Conservation (phyloP, 129 eudicot genomes). For the Flaveria linearis region DNA sequence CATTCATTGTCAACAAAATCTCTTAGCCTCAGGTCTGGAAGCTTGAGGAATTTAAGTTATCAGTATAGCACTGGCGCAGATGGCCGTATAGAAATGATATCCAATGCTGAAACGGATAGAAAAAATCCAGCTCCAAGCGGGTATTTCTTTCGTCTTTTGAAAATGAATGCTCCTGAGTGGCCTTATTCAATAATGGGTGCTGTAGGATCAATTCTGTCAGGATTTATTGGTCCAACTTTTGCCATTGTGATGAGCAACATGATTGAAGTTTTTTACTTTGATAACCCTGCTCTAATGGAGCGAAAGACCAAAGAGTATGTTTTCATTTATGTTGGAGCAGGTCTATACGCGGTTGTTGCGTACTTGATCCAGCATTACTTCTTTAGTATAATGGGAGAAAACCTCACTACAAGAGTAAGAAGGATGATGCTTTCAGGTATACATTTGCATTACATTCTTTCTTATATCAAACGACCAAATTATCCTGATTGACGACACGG, state of each 20-base stretch:
- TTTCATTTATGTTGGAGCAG: conserved; percentile 88
- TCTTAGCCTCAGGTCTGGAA: conserved; percentile 91
- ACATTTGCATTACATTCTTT: background rate
- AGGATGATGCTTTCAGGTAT: conserved; percentile 98
- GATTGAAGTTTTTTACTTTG: conserved; percentile 93
- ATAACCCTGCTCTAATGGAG: conserved; percentile 78
- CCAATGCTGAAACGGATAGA: conserved; percentile 87
- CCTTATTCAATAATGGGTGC: conserved; percentile 97
- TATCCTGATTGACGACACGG: background rate
- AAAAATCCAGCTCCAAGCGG: conserved; percentile 82
- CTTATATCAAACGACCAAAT: background rate
- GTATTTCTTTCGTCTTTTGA: conserved; percentile 83
- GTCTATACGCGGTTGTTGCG: conserved; percentile 91
- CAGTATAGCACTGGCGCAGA: conserved; percentile 95
- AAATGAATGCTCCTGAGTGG: conserved; percentile 96
- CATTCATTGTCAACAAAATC: conserved; percentile 85
- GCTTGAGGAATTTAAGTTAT: conserved; percentile 85
- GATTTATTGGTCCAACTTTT: conserved; percentile 96
- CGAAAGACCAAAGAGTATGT: conserved; percentile 95
- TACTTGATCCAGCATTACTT: conserved; percentile 96
- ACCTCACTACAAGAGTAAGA: conserved; percentile 94
- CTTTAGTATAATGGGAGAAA: conserved; percentile 99
- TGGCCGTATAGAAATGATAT: conserved; percentile 95
- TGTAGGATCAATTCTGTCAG: conserved; percentile 82
- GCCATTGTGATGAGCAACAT: conserved; percentile 98